phyloP scores from a whole-genome alignment of 148 eudicot genomes.

The Rhododendron kiyosumense region DNA sequence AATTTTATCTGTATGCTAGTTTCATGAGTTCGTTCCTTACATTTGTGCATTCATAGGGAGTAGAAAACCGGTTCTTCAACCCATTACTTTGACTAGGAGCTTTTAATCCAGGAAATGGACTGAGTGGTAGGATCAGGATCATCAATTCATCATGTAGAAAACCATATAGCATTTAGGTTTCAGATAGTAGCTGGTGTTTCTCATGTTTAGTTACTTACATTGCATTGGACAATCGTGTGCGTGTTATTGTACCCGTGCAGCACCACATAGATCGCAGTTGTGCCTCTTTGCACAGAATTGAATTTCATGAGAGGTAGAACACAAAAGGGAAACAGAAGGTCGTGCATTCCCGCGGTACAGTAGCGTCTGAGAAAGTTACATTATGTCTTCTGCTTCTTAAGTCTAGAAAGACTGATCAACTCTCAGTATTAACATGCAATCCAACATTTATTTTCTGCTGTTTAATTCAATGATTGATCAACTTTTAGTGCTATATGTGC shows the following conservation, averaged over 20 bases:
- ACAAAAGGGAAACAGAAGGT: not conserved
- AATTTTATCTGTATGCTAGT: not conserved
- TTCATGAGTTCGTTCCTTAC: not conserved
- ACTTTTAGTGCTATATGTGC: not conserved
- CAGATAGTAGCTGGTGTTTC: not conserved
- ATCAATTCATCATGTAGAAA: too few species aligned
- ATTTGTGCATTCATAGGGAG: not conserved
- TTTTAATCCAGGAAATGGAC: not conserved
- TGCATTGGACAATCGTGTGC: not conserved
- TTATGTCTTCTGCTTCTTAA: not conserved
- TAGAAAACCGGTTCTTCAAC: not conserved
- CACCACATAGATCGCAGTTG: not conserved
- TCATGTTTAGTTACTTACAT: too few species aligned
- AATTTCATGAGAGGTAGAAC: not conserved
- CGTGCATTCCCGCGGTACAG: not conserved
- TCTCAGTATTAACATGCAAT: not conserved
- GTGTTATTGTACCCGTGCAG: not conserved
- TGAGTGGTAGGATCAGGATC: too few species aligned
- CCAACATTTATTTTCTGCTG: not conserved
- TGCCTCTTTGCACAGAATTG: not conserved
- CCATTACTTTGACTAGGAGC: not conserved
- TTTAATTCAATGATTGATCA: not conserved
- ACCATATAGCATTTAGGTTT: not conserved
- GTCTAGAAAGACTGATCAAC: not conserved
- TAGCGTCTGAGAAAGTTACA: not conserved